Base-by-base conservation (phyloP, 768 basidiomycete genomes). In the Scleroderma citrinum region DNA sequence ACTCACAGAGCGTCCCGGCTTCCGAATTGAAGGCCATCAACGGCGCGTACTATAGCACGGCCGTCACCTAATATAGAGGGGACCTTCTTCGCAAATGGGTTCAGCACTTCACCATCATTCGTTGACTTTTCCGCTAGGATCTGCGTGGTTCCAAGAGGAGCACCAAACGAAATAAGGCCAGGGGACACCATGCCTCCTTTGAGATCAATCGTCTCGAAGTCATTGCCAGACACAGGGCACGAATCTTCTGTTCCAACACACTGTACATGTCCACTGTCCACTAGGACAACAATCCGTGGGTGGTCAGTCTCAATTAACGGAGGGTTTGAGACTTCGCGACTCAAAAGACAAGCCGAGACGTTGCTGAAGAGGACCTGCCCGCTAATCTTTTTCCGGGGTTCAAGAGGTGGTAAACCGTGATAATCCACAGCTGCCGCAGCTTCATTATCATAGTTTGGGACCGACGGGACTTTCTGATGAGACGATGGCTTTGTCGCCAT, bases 401-500 rank as follows among this genome's bases (percentile, higher is more conserved):
- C 68, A 35, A 92, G 67, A 20, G 87, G 85, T 6, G 86, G 86
- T 30, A 88, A 73, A 12, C 87, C 87, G 46, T 87, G 78, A 69
- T 82, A 82, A 52, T 74, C 61, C 16, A 87, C 49, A 3, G 83
- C 76, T 45, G 76, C 73, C 49, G 74, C 70, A 29, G 78, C 73
- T 57, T 87, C 85, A 47, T 74, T 71, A 35, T 82, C 78, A 70
- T 82, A 90, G 52, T 82, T 71, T 0, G 85, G 85, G 8, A 75
- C 74, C 3, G 65, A 55, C 10, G 85, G 82, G 6, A 74, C 53
- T 5, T 52, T 46, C 56, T 92, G 87, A 52, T 78, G 64, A 7
- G 63, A 48, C 1, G 53, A 41, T 0, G 85, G 79, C 60, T 94
- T 92, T 44, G 66, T 41, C 34, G 74, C 61, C 16, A 76, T 62